Base-by-base conservation (phyloP, 441 rosid genomes). In the Syzygium syzygioides region DNA sequence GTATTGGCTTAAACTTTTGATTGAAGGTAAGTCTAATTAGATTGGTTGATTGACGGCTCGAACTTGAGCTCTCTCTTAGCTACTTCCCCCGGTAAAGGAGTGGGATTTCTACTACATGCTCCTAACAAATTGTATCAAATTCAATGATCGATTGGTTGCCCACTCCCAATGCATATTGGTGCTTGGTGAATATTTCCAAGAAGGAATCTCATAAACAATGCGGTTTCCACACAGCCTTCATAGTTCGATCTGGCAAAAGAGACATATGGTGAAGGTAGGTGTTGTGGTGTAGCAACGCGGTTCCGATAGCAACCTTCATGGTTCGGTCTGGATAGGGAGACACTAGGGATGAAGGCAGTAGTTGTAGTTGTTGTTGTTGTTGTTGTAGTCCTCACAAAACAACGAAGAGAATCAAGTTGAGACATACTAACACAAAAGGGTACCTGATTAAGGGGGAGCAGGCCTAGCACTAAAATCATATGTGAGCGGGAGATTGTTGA, bases 241-340 rank as follows among this genome's bases (percentile, higher is more conserved):
- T 14, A 10, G 34, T 62, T 62, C 0, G 5, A 4, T 62, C 0
- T 3, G 18, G 15, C 13, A 28, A 13, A 28, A 20, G 3, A 60
- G 7, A 59, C n/a, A n/a, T 28, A 59, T 9, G 6, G 28, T 57
- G 28, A 23, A 57, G 19, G 71, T 62, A 5, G 32, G 20, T 14
- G 0, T 62, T 14, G 9, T 17, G 37, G n/a, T 64, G 18, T 64
- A 7, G 0, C 37, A 7, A 64, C 0, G 10, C 7, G n/a, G 9
- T 1, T 20, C 34, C 71, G 6, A 6, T 64, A 28, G 28, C 28
- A 57, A 57, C 9, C 28, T 57, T 57, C 13, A 57, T 57, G 19
- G 18, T 15, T 64, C 0, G 11, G 2, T n/a, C 20, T n/a, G 1
- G 32, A 28, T 32, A 60, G 32, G 13, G 32, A 28, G 66, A 13